These are phyloP conservation scores for Exophiala lecanii-corni DNA, from an alignment of 2,329 filamentous ascomycete genomes.

Conservation along the genomic window DNA sequence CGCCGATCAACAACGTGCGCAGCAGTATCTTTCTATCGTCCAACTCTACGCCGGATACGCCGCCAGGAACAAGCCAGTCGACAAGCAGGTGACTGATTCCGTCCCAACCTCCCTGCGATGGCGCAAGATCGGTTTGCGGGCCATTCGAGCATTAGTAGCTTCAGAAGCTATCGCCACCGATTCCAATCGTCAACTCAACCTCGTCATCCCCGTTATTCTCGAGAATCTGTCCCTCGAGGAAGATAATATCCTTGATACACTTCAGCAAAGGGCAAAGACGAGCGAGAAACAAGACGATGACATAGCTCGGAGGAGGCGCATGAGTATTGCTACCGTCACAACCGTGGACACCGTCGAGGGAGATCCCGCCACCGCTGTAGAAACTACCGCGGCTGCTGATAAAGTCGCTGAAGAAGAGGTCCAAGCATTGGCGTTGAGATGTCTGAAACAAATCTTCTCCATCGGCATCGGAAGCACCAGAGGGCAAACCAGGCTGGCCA, in stretches of 20 bases:
- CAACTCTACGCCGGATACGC: constrained; percentile 74
- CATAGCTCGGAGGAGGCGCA: constrained; percentile 60
- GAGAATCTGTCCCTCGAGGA: constrained; percentile 78
- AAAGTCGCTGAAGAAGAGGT: constrained; percentile 85
- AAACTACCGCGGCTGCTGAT: constrained; percentile 81
- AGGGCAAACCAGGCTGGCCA: constrained; percentile 74
- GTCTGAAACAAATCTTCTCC: constrained; percentile 79
- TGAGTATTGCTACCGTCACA: constrained; percentile 73
- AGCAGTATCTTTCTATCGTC: constrained; percentile 78
- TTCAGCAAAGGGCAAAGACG: constrained; percentile 63
- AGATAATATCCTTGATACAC: constrained; percentile 62
- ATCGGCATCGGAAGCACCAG: constrained; percentile 62
- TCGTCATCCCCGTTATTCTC: constrained; percentile 78
- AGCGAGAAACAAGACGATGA: constrained; percentile 67
- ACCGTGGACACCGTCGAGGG: constrained; percentile 67
- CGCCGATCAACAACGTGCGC: constrained; percentile 77
- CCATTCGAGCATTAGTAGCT: constrained; percentile 73
- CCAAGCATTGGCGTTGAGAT: constrained; percentile 76
- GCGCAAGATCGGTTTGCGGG: constrained; percentile 68
- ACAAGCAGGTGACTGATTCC: constrained; percentile 35
- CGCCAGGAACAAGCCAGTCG: constrained; percentile 51
- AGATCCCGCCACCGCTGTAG: constrained; percentile 61
- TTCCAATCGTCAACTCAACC: constrained; percentile 68
- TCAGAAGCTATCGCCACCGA: constrained; percentile 75
- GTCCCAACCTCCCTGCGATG: constrained; percentile 73